Conservation (phyloP, 306 rosid genomes). For the Cucurbita moschata region DNA sequence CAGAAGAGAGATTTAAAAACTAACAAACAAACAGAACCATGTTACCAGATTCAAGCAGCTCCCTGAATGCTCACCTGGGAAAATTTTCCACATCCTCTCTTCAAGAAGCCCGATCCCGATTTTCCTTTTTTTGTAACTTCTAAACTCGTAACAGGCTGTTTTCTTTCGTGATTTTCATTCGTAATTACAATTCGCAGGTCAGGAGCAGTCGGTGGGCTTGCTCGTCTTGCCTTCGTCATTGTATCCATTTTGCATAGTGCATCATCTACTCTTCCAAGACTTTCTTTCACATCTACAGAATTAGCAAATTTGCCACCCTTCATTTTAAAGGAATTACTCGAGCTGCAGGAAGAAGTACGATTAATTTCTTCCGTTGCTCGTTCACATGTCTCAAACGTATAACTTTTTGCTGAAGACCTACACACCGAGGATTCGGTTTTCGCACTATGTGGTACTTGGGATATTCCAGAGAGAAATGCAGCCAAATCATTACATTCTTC, state of each 20-base stretch:
- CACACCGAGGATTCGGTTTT: constrained; percentile 27
- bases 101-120: constrained; percentile 50
- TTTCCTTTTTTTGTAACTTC: constrained; percentile 68
- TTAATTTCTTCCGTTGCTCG: constrained; percentile 19
- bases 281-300: constrained; percentile 15
- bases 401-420: constrained; percentile 20
- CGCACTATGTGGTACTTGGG: constrained; percentile 16
- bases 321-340: constrained; percentile 21
- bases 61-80: constrained; percentile 36
- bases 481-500: constrained; percentile 83
- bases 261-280: constrained; percentile 36
- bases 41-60: constrained; percentile 43
- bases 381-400: constrained; percentile 16
- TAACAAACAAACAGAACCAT: neutral
- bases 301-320: constrained; percentile 25
- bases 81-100: constrained; percentile 40
- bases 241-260: constrained; percentile 48
- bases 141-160: constrained; percentile 8
- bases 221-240: constrained; percentile 49
- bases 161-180: constrained; percentile 41
- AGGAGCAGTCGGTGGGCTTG: constrained; percentile 34
- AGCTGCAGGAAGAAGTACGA: constrained; percentile 19
- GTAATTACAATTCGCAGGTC: constrained; percentile 51
- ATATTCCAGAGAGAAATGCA: constrained; percentile 67
- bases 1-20: neutral